phyloP scores from a whole-genome alignment of 768 basidiomycete species.

The Boletus sp. region DNA sequence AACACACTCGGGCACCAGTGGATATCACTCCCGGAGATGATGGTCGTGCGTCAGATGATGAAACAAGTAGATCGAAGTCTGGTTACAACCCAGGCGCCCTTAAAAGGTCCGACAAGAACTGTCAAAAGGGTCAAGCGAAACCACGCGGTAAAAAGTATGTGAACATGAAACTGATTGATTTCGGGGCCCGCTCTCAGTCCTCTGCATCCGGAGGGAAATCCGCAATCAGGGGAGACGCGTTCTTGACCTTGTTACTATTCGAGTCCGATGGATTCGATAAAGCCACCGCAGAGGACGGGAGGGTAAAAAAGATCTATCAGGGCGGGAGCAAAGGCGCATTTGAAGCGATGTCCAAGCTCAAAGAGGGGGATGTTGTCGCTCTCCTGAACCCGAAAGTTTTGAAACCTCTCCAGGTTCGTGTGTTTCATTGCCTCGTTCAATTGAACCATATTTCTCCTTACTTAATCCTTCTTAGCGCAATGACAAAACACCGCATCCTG shows the following conservation, averaged over 20 bases:
- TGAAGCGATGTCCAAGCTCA: slow-evolving; percentile 79
- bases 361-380: slow-evolving; percentile 87
- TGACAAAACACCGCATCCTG: slow-evolving; percentile 65
- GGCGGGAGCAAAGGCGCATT: slow-evolving; percentile 94
- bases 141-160: slow-evolving; percentile 75
- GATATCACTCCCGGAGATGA: slow-evolving; percentile 44
- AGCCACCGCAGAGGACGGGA: slow-evolving; percentile 48
- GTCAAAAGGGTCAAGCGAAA: slow-evolving; percentile 28
- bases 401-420: slow-evolving; percentile 76
- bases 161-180: slow-evolving; percentile 80
- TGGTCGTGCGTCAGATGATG: slow-evolving; percentile 36
- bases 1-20: slow-evolving; percentile 66
- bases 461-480: slow-evolving; percentile 16
- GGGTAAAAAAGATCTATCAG: slow-evolving; percentile 62
- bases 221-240: slow-evolving; percentile 75
- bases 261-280: slow-evolving; percentile 75
- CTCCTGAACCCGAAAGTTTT: slow-evolving; percentile 85
- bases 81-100: not conserved
- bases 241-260: slow-evolving; percentile 80
- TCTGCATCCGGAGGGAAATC: slow-evolving; percentile 55
- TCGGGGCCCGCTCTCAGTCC: slow-evolving; percentile 59
- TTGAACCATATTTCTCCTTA: not conserved
- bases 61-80: slow-evolving; percentile 8
- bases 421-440: not conserved
- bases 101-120: slow-evolving; percentile 17